Conservation (phyloP, 176 grass and related monocot genomes). For the Phoenix dactylifera region DNA sequence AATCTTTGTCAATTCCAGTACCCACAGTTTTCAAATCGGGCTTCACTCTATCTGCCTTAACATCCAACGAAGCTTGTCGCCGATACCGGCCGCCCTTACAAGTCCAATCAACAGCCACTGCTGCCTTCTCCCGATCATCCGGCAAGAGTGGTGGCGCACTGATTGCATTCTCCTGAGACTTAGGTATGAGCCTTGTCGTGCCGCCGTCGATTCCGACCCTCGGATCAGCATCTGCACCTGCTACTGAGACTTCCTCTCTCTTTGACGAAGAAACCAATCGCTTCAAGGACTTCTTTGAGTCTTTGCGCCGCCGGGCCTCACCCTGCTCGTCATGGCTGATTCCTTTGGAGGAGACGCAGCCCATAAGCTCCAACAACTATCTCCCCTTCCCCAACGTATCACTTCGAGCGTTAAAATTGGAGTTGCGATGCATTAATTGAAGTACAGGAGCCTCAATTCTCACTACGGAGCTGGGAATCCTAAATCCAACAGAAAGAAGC, state of each 20-base stretch:
- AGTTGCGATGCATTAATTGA: conserved; percentile 22
- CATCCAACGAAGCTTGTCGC: conserved; percentile 14
- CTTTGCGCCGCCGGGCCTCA: conserved; percentile 35
- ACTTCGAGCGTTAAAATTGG: neutral
- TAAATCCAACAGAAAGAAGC: too few relatives aligned
- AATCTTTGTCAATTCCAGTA: conserved; percentile 13
- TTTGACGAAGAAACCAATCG: conserved; percentile 69
- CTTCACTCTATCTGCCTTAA: conserved; percentile 22
- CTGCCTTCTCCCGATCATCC: conserved; percentile 18
- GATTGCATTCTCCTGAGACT: conserved; percentile 25
- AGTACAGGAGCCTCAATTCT: conserved; percentile 12
- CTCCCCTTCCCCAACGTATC: conserved; percentile 20
- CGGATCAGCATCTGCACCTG: conserved; percentile 31
- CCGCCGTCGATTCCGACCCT: conserved; percentile 28
- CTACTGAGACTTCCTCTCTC: conserved; percentile 31
- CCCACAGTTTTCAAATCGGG: conserved; percentile 15
- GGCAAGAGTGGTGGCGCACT: conserved; percentile 27
- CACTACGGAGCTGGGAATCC: too few relatives aligned
- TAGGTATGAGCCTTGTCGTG: conserved; percentile 59
- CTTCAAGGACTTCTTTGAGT: conserved; percentile 64
- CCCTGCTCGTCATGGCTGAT: conserved; percentile 31
- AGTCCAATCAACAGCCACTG: conserved; percentile 2
- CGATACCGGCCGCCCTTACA: conserved; percentile 3
- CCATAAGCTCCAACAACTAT: conserved; percentile 43
- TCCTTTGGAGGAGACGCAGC: conserved; percentile 82